Percentiles rank a stretch among this genome's conserved stretches.
phyloP scores from a whole-genome alignment of 2,329 filamentous ascomycete genomes.

The Pseudogymnoascus sp. region DNA sequence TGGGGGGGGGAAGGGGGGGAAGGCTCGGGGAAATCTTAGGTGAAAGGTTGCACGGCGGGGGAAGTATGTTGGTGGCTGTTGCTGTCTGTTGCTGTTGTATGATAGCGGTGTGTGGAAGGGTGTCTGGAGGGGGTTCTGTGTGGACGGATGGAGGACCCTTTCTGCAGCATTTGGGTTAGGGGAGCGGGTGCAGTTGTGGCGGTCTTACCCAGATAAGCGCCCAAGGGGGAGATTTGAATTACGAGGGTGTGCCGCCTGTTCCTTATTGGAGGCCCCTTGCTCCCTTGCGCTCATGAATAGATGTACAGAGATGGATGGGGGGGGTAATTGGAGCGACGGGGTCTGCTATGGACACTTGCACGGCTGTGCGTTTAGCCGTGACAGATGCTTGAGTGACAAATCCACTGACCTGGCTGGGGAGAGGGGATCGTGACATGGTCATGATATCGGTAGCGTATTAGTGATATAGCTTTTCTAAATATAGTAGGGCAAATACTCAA shows the following conservation, averaged over 20 bases:
- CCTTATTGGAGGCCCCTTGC: neutral
- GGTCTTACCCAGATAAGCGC: neutral
- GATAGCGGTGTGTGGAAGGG: neutral
- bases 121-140: neutral
- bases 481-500: neutral
- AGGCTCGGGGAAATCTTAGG: neutral
- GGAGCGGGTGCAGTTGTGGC: neutral
- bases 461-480: neutral
- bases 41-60: neutral
- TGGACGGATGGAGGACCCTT: neutral
- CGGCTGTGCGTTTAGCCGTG: neutral
- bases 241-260: neutral
- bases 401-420: neutral
- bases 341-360: neutral
- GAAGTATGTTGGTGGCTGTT: neutral
- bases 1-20: neutral
- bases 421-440: neutral
- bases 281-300: neutral
- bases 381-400: neutral
- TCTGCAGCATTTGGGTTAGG: slow-evolving; percentile 3
- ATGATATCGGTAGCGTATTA: neutral
- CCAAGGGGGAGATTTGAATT: neutral
- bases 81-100: neutral
- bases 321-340: neutral
- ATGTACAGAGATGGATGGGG: neutral